Base-by-base conservation (phyloP, 2,329 filamentous ascomycete species). In the Aureobasidium namibiae region DNA sequence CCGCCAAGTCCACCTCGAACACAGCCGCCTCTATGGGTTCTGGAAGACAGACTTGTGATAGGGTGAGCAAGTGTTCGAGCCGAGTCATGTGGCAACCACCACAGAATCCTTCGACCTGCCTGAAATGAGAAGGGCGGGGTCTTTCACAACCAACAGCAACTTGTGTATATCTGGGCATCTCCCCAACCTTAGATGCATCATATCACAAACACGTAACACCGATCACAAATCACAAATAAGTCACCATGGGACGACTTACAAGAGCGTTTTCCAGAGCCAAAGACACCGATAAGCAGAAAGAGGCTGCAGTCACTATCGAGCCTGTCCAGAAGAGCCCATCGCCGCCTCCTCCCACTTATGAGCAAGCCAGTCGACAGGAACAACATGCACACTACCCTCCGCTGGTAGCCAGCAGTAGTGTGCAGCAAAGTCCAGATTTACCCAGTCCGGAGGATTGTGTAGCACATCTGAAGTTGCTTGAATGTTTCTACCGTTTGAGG, bases 401-500 rank as follows among this genome's bases (percentile, higher is more conserved):
- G 24, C 65, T 69, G 41, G 57, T 69, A 16, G 67, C 67, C 0
- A 65, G 65, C 21, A 67, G 68, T 26, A 69, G 50, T 26, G 6
- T 44, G 5, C 42, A 46, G 3, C 24, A 53, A 1, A 18, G 33
- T 16, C 23, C 46, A 24, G 23, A 29, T 2, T 18, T 58, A 9
- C 60, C 60, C 3, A 33, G 18, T 3, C 70, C 70, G 5, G 78
- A 85, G 61, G 78, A 83, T 42, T 89, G 86, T 63, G 80, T 89
- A 23, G 86, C 83, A 0, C 89, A 94, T 69, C 78, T 92, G 29
- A 90, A 89, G 69, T 76, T 92, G 0, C 77, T 92, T 1, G 81
- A 84, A 56, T 82, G 84, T 10, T 79, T 92, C 60, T 81, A 88
- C 63, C 78, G 78, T 34, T 73, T 92, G 57, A 86, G 85, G 62